These are phyloP conservation scores for Corinectria fuckeliana DNA, from an alignment of 2,329 filamentous ascomycete species.

Conservation along the genomic window DNA sequence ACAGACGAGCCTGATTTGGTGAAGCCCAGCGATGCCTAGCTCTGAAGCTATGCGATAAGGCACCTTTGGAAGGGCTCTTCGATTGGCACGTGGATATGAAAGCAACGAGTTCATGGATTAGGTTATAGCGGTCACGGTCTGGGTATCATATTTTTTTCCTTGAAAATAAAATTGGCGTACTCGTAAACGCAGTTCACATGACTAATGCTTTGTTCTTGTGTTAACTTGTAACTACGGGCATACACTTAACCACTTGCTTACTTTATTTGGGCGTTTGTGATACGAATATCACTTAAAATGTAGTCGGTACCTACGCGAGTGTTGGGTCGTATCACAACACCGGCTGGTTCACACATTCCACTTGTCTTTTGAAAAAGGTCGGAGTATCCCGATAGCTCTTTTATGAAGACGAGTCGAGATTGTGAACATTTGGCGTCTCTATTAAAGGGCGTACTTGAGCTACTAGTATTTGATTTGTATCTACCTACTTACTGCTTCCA, in stretches of 20 bases:
- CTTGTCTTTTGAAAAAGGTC: too few relatives aligned
- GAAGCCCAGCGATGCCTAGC: constrained; percentile 15
- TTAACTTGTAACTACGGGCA: neutral
- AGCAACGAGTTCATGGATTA: constrained; percentile 31
- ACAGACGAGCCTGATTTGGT: constrained; percentile 26
- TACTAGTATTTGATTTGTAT: too few relatives aligned
- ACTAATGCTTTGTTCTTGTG: neutral
- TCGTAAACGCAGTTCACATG: neutral
- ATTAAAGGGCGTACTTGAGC: too few relatives aligned
- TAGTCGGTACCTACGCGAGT: too few relatives aligned
- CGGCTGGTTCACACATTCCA: too few relatives aligned
- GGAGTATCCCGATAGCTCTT: too few relatives aligned
- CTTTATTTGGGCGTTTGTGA: neutral
- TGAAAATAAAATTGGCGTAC: constrained; percentile 19
- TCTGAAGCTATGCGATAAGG: neutral
- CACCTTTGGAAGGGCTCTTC: constrained; percentile 17
- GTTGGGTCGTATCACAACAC: too few relatives aligned
- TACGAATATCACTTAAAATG: too few relatives aligned
- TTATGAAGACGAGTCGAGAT: too few relatives aligned
- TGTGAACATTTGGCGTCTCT: too few relatives aligned
- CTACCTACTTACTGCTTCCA: too few relatives aligned
- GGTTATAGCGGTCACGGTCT: constrained; percentile 34
- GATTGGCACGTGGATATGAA: constrained; percentile 23
- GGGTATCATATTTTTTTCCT: constrained; percentile 22
- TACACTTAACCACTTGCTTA: neutral